Evolutionary conservation across 305 asterid species (phyloP).

Genomic region (Vinca major): DNA sequence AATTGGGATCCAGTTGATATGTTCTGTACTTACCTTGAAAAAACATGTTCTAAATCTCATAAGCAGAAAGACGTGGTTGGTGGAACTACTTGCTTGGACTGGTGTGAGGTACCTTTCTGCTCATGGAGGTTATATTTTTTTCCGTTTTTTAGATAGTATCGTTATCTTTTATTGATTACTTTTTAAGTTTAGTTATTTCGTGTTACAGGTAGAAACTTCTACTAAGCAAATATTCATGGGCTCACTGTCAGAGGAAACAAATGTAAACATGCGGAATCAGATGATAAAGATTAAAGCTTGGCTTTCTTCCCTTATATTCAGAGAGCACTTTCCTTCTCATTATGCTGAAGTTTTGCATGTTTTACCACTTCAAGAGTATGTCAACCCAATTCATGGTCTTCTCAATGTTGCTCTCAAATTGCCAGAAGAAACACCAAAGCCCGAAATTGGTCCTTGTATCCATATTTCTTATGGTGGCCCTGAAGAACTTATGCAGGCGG

Average conservation of each 20-base stretch:
- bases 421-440: constrained; percentile 54
- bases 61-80: constrained; percentile 25
- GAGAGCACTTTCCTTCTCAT: constrained; percentile 72
- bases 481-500: constrained; percentile 58
- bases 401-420: constrained; percentile 65
- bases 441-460: constrained; percentile 73
- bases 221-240: constrained; percentile 72
- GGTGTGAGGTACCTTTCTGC: constrained; percentile 79
- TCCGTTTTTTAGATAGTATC: background rate
- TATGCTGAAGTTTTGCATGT: constrained; percentile 55
- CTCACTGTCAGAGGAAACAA: constrained; percentile 57
- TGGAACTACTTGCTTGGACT: constrained; percentile 49
- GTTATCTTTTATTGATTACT: background rate
- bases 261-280: constrained; percentile 55
- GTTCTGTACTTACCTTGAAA: constrained; percentile 74
- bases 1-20: constrained; percentile 87
- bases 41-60: constrained; percentile 39
- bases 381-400: constrained; percentile 69
- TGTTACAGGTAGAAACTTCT: constrained; percentile 69
- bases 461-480: constrained; percentile 71
- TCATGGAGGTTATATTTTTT: no score
- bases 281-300: constrained; percentile 60
- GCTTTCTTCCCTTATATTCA: constrained; percentile 70
- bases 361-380: constrained; percentile 78
- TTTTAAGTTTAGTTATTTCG: constrained; percentile 6